Base-by-base conservation (phyloP, 495 filamentous ascomycete species). In the Penicillium riverlandense region DNA sequence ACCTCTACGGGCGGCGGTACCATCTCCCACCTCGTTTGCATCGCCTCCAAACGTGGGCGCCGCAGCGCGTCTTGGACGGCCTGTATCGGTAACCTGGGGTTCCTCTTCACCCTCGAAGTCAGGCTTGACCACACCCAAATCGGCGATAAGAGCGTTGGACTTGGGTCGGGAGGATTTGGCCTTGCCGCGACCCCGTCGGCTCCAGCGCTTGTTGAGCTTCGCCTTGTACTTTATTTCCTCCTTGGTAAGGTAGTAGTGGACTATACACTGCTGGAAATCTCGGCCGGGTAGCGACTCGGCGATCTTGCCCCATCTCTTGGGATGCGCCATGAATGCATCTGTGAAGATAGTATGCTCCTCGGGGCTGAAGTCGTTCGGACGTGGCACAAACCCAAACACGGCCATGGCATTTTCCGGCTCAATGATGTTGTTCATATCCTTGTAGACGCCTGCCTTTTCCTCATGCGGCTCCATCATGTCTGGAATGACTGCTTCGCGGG, bases 161-260 rank as follows among this genome's bases (percentile, higher is more conserved):
- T 84, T 80, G 34, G 84, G 82, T 39, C 86, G 81, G 41, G 65
- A 52, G 39, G 67, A 68, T 53, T 60, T 57, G 50, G 49, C 32
- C 33, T 62, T 77, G 44, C 75, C 79, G 32, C 80, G 72, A 43
- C 77, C 69, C n/a, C 70, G 79, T 39, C 77, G 83, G 27, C 79
- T 82, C 63, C 82, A 79, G 45, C 81, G 83, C 65, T 80, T 90
- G 27, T 67, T 73, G 38, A 86, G 67, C 58, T 85, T 86, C 31
- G 86, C 84, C 63, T 95, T 94, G 54, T 96, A 91, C 45, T 88
- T 88, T 16, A 82, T 80, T 45, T 82, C 77, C 54, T 86, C 82
- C 63, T 98, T 98, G 44, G 85, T 95, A 49, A 90, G 77, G 62
- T 98, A 98, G 61, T 98, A 97, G 61, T 97, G 94, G 50, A 88